Conservation (phyloP, 1,284 basidiomycete genomes). For the Rhizopogon parksii region DNA sequence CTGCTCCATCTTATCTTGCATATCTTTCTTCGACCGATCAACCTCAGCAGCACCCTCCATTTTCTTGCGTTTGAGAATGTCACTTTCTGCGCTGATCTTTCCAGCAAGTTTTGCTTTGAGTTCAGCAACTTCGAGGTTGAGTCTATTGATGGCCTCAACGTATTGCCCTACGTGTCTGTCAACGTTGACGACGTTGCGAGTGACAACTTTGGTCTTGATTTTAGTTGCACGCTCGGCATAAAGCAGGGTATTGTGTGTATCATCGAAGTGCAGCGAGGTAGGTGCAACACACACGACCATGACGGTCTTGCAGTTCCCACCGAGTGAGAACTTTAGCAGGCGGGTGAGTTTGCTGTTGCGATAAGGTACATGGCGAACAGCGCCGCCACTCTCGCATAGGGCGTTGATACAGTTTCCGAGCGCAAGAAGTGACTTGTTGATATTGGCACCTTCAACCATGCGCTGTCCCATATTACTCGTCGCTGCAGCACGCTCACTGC, state of each 20-base stretch:
- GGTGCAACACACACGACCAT: constrained; percentile 97
- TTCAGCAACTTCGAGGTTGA: constrained; percentile 78
- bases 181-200: constrained; percentile 89
- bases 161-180: constrained; percentile 91
- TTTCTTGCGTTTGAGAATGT: constrained; percentile 56
- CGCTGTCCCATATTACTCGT: constrained; percentile 96
- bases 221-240: constrained; percentile 96
- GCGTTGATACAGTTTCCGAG: constrained; percentile 96
- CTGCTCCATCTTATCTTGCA: constrained; percentile 63
- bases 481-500: constrained; percentile 90
- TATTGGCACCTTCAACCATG: constrained; percentile 95
- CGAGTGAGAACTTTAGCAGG: constrained; percentile 91
- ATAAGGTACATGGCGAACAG: constrained; percentile 85
- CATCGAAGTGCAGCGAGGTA: constrained; percentile 90
- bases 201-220: constrained; percentile 92
- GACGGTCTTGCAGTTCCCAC: constrained; percentile 96
- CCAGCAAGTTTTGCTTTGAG: constrained; percentile 80
- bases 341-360: constrained; percentile 96
- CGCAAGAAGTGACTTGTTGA: constrained; percentile 94
- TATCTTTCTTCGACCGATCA: constrained; percentile 62
- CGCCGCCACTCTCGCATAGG: constrained; percentile 83
- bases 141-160: constrained; percentile 86
- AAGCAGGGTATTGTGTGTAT: constrained; percentile 93
- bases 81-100: constrained; percentile 55
- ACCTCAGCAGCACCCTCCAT: constrained; percentile 64